Evolutionary conservation across 1,284 basidiomycete genomes (phyloP), one percentile per base, ranked within the genome.

Genomic region (Sparassis latifolia): DNA sequence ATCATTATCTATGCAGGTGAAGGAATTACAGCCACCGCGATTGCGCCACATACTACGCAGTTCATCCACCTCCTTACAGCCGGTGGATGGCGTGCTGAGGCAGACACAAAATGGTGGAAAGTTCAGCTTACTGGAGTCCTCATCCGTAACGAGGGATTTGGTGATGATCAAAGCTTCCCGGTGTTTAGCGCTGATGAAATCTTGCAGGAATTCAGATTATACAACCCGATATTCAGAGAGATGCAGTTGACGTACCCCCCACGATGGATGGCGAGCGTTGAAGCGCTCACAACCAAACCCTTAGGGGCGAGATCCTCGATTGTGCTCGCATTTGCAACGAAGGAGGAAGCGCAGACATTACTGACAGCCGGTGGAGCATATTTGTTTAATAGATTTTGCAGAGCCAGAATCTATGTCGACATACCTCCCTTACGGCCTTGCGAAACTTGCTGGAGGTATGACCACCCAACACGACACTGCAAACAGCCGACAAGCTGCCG

Each of bases 101-200:
- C n/a, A n/a, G n/a, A n/a, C n/a, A n/a, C n/a, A n/a, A n/a, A n/a
- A n/a, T n/a, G n/a, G n/a, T n/a, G n/a, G n/a, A n/a, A n/a, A n/a
- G n/a, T n/a, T n/a, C n/a, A n/a, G n/a, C n/a, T n/a, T n/a, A n/a
- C n/a, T n/a, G n/a, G n/a, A n/a, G n/a, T n/a, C n/a, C n/a, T n/a
- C n/a, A n/a, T n/a, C n/a, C n/a, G n/a, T n/a, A n/a, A n/a, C n/a
- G n/a, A n/a, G n/a, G n/a, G n/a, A n/a, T n/a, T n/a, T n/a, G n/a
- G n/a, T n/a, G n/a, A n/a, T n/a, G n/a, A n/a, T n/a, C n/a, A n/a
- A n/a, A n/a, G n/a, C n/a, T n/a, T n/a, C n/a, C n/a, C n/a, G n/a
- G n/a, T n/a, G n/a, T n/a, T n/a, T n/a, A n/a, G n/a, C n/a, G n/a
- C 47, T 12, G 33, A 48, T 10, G 47, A 48, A 41, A 48, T 48